Base-by-base conservation (phyloP, 441 rosid genomes). In the Iberis amara region DNA sequence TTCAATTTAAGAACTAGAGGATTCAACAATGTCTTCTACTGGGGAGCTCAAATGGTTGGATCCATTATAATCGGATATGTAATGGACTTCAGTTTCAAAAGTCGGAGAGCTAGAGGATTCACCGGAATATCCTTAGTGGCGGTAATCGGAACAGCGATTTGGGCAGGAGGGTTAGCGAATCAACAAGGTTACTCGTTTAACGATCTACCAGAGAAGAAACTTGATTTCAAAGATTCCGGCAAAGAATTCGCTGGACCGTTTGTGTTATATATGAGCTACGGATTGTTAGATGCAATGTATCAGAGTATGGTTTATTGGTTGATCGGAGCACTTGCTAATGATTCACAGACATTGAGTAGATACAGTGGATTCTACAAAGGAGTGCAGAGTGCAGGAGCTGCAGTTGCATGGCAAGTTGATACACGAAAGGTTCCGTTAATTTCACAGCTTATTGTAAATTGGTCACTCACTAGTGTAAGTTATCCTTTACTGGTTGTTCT, bases 301-400 rank as follows among this genome's bases (percentile, higher is more conserved):
- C 80, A 78, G 68, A 75, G 76, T 37, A 52, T 73, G 76, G 80
- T 78, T 11, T 75, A 78, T 54, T 78, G 83, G 80, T 59, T 75
- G 57, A 78, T 78, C 4, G 83, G 83, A 3, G 70, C 78, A 7
- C 40, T 78, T 11, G 80, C 83, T 0, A 67, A 78, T 52, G 80
- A 75, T 52, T 78, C 83, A 1, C 73, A 62, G 58, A 78, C 72
- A 6, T 73, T 78, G 14, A 77, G 77, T 75, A 77, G 80, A 40
- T 76, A 73, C 39, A 69, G 68, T 47, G 81, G 83, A 26, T 78
- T 76, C 39, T 76, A 73, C 60, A 78, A 78, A 52, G 79, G 83
- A 42, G 75, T 78, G 64, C 80, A 78, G 30, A 78, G 80, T 5
- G 80, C 80, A 11, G 75, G 80, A 50, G 83, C 70, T 11, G 83